Evolutionary conservation across 2,329 filamentous ascomycete species (phyloP), one percentile per base, ranked within the genome.

Genomic region (Zelopaecilomyces penicillatus): DNA sequence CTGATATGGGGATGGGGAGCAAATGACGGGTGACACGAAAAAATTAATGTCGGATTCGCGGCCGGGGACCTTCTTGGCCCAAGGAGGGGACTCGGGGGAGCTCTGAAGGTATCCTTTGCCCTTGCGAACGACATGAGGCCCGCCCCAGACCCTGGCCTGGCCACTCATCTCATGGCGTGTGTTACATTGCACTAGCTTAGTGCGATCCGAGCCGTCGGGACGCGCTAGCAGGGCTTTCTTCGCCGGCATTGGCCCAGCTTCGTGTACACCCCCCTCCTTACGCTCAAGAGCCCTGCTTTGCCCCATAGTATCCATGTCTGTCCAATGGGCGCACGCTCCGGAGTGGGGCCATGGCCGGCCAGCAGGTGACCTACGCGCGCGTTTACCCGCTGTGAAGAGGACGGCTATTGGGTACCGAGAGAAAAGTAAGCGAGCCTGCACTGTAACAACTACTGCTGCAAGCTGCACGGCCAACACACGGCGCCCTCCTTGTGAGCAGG

Each of bases 131-230:
- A 48, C 43, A 48, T 31, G 39, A 45, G 43, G 45, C 39, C 28
- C 39, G 43, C 46, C 46, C 46, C 46, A 43, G 39, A 19, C 19
- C 19, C 19, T 19, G 3, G 33, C 31, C 46, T 48, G 52, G 44
- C 62, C 61, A 62, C 42, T 63, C 52, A 60, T 30, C 32, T 36
- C 43, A 46, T 44, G 44, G 45, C 33, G 34, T 45, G 49, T 26
- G 47, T 41, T 46, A 51, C 49, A 54, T 32, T 50, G 50, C 52
- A 41, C 53, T 51, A 45, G 42, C 43, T 54, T 62, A 56, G 62
- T 52, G 50, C 55, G 53, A 63, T 58, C 64, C 64, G 62, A 53
- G 51, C 51, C 63, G 57, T 54, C 64, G 64, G 57, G 59, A 57
- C 55, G 51, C 60, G 56, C 64, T 66, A 66, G 58, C 33, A 54